Percentiles rank a stretch among this genome's conserved stretches.
phyloP scores from a whole-genome alignment of 2,329 filamentous ascomycete species.

The Geoglossum cookeanum region DNA sequence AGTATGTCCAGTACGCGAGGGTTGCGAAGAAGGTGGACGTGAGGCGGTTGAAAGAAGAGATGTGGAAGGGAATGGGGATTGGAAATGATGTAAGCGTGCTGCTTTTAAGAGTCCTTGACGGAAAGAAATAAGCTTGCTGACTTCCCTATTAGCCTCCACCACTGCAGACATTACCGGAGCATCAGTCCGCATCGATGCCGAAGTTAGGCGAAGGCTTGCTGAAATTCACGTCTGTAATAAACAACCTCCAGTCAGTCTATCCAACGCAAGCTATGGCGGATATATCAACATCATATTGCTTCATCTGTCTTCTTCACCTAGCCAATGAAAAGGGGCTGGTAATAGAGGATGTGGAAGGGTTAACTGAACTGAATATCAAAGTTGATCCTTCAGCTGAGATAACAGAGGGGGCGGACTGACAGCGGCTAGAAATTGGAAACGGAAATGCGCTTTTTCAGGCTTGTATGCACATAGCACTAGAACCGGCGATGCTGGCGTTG shows the following conservation, averaged over 20 bases:
- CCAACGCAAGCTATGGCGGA: constrained; percentile 72
- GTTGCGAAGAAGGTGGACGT: constrained; percentile 51
- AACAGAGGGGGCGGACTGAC: constrained; percentile 3
- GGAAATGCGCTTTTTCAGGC: background rate
- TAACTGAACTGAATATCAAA: constrained; percentile 28
- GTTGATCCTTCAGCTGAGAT: constrained; percentile 27
- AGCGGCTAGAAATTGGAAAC: background rate
- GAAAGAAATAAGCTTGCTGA: background rate
- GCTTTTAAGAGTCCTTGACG: background rate
- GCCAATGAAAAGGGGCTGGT: constrained; percentile 83
- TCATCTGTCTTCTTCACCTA: constrained; percentile 79
- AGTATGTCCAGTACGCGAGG: constrained; percentile 46
- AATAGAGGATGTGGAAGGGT: constrained; percentile 42
- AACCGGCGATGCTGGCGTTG: background rate
- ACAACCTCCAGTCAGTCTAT: constrained; percentile 70
- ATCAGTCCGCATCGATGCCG: constrained; percentile 11
- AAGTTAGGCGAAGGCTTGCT: constrained; percentile 33
- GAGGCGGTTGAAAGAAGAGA: constrained; percentile 41
- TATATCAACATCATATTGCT: constrained; percentile 84
- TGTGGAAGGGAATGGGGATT: constrained; percentile 43
- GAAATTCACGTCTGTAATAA: constrained; percentile 85
- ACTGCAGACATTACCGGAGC: constrained; percentile 18
- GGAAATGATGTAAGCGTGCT: constrained; percentile 14
- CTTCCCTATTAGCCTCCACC: constrained; percentile 15
- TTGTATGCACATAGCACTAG: background rate